phyloP scores from a whole-genome alignment of 441 rosid species.

The Iberis amara region DNA sequence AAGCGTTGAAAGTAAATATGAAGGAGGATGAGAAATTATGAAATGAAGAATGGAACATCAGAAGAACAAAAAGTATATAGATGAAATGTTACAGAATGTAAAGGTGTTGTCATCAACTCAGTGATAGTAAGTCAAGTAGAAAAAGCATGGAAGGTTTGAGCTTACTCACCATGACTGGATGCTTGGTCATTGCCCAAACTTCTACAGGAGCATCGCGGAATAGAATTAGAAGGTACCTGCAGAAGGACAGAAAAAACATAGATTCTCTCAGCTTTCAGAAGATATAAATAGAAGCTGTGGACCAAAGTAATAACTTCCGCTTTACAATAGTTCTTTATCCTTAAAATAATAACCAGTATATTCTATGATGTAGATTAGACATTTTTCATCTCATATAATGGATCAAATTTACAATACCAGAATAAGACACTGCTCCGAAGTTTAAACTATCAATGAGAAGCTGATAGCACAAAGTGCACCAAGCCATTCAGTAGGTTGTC shows the following conservation, averaged over 20 bases:
- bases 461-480: slow-evolving; percentile 14
- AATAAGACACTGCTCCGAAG: slow-evolving; percentile 16
- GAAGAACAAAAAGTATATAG: not conserved
- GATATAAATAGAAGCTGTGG: slow-evolving; percentile 10
- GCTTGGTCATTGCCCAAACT: slow-evolving; percentile 98
- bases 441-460: slow-evolving; percentile 10
- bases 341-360: slow-evolving; percentile 19
- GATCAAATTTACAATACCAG: not conserved
- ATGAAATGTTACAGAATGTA: not conserved
- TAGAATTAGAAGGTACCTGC: slow-evolving; percentile 91
- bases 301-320: slow-evolving; percentile 12
- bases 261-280: slow-evolving; percentile 5
- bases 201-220: slow-evolving; percentile 98
- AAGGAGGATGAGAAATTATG: not conserved
- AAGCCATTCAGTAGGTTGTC: slow-evolving; percentile 7
- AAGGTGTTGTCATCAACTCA: slow-evolving; percentile 1
- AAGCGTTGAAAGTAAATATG: slow-evolving; percentile 9
- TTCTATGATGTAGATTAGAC: slow-evolving; percentile 8
- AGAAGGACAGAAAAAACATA: slow-evolving; percentile 20
- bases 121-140: slow-evolving; percentile 3
- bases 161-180: slow-evolving; percentile 76
- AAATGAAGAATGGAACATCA: not conserved
- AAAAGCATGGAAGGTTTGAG: slow-evolving; percentile 14
- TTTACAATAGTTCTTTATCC: slow-evolving; percentile 11
- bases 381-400: slow-evolving; percentile 13